Conservation (phyloP, 495 filamentous ascomycete species). For the Chaetomidium leptoderma region DNA sequence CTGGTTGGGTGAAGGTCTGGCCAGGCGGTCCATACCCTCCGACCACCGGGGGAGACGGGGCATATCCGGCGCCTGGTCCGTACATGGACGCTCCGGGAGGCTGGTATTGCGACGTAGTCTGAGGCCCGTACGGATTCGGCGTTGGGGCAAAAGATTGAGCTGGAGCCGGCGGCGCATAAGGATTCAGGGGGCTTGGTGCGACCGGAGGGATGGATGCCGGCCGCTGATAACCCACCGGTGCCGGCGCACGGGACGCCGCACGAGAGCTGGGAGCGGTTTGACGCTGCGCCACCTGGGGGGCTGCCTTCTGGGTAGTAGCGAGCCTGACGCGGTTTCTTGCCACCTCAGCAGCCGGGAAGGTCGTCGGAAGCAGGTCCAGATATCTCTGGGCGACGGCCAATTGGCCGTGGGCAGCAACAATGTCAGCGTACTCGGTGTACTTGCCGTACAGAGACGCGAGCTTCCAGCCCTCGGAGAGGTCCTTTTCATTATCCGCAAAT, state of each 20-base stretch:
- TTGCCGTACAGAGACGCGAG: constrained; percentile 84
- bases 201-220: constrained; percentile 31
- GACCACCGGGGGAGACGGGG: constrained; percentile 28
- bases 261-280: constrained; percentile 28
- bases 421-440: constrained; percentile 94
- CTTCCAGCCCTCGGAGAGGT: constrained; percentile 76
- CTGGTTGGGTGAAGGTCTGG: constrained; percentile 20
- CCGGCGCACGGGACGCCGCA: constrained; percentile 31
- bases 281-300: constrained; percentile 31
- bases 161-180: constrained; percentile 34
- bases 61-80: constrained; percentile 32
- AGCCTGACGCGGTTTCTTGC: constrained; percentile 81
- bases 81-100: constrained; percentile 34
- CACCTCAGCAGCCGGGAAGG: constrained; percentile 84
- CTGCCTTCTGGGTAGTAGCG: constrained; percentile 70
- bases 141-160: constrained; percentile 38
- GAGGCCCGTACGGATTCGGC: constrained; percentile 61
- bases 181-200: constrained; percentile 34
- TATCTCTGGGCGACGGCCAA: constrained; percentile 85
- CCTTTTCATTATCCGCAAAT: constrained; percentile 74
- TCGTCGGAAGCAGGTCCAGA: constrained; percentile 77
- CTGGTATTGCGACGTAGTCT: constrained; percentile 32
- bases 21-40: constrained; percentile 38
- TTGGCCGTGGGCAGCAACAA: constrained; percentile 86
- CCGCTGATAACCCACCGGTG: constrained; percentile 39